phyloP scores from a whole-genome alignment of 441 rosid genomes.

The Gossypium schwendimanii region DNA sequence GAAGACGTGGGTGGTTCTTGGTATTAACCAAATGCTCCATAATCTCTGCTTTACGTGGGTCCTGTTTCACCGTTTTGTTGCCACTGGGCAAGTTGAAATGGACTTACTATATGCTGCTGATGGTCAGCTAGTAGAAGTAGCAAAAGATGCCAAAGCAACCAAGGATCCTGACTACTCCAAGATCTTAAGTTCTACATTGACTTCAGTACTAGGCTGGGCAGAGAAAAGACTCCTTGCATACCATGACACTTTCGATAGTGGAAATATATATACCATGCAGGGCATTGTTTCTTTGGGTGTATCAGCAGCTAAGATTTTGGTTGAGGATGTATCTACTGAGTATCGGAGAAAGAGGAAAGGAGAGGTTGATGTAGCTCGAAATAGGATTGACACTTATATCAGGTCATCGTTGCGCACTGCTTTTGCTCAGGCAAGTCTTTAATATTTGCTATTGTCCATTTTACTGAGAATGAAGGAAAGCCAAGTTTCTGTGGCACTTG shows the following conservation, averaged over 20 bases:
- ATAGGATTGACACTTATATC: slow-evolving; percentile 85
- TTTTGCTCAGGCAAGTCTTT: slow-evolving; percentile 91
- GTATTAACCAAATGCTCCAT: slow-evolving; percentile 77
- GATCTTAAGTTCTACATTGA: slow-evolving; percentile 74
- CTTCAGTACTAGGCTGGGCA: slow-evolving; percentile 87
- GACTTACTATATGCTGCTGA: slow-evolving; percentile 77
- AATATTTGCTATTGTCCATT: slow-evolving; percentile 1
- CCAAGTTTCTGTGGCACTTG: background rate
- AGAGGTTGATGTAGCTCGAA: slow-evolving; percentile 78
- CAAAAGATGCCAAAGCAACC: slow-evolving; percentile 82
- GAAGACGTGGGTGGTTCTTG: slow-evolving; percentile 92
- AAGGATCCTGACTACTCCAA: slow-evolving; percentile 81
- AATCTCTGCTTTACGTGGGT: slow-evolving; percentile 90
- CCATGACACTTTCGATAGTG: slow-evolving; percentile 82
- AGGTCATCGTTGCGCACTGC: slow-evolving; percentile 92
- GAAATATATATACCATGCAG: slow-evolving; percentile 65
- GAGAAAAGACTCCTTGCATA: slow-evolving; percentile 95
- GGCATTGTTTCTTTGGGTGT: slow-evolving; percentile 83
- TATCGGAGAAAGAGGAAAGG: slow-evolving; percentile 81
- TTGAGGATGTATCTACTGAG: slow-evolving; percentile 30
- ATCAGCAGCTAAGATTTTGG: slow-evolving; percentile 77
- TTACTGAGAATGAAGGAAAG: slow-evolving; percentile 3
- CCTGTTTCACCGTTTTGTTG: slow-evolving; percentile 73
- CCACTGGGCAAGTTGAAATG: slow-evolving; percentile 67
- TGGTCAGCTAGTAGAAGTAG: slow-evolving; percentile 72